Evolutionary conservation across 257 asterid genomes (phyloP), one percentile per base, ranked within the genome.

Genomic region (Plantago elongata): DNA sequence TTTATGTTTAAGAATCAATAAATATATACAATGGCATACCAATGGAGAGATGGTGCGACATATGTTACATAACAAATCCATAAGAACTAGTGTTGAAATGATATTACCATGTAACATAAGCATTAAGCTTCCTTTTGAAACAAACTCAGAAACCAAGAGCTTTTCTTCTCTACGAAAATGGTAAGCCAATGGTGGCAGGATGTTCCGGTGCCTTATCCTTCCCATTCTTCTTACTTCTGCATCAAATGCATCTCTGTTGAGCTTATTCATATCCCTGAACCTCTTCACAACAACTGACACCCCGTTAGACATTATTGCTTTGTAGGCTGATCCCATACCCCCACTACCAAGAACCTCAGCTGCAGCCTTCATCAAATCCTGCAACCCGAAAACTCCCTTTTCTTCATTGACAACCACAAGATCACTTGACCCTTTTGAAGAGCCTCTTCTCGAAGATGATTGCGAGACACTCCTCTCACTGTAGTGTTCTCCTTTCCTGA

Each of bases 291-390:
- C 99, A 2, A 93, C 97, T 0, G 90, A 62, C n/a, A 79, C 18
- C 30, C 96, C 97, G 43, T 76, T 85, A 14, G 65, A 76, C 91
- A 93, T 75, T 46, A 66, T 59, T 0, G 99, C 97, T 68, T 84
- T 93, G 60, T 93, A 93, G 2, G 97, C 84, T 16, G 96, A 93
- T 3, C 99, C 99, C 69, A 93, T 13, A 5, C 84, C 82, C 3
- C 94, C 90, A 70, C 81, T 87, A 7, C 97, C 99, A 1, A 93
- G 94, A 2, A 93, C 95, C 73, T 89, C 99, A 0, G 99, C 97
- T 9, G 96, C 95, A 1, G 97, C 99, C 79, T 85, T 93, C 99
- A 93, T 93, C 83, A 93, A 57, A 73, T 93, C 99, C 17, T 75
- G 78, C 72, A 93, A 29, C 37, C 91, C 96, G 38, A 89, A 93